phyloP scores from a whole-genome alignment of 371 early-diverging fungal genomes.

The Actinomortierella wolfii region DNA sequence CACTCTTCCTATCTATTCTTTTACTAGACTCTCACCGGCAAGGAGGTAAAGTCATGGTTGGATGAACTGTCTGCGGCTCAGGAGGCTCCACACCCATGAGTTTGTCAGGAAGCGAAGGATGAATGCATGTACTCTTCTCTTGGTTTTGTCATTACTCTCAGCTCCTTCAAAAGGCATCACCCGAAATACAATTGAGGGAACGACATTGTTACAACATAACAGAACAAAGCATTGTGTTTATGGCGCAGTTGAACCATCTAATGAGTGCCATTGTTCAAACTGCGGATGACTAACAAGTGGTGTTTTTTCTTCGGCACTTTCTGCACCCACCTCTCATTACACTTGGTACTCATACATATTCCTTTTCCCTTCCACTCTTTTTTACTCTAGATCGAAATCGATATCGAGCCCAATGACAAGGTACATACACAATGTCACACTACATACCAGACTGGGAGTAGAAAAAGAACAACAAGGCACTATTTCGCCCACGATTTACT shows the following conservation, averaged over 20 bases:
- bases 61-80: slow-evolving; percentile 1
- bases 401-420: slow-evolving; percentile 86
- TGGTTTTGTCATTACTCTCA: no score
- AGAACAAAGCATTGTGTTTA: background rate
- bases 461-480: slow-evolving; percentile 1
- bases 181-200: background rate
- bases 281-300: background rate
- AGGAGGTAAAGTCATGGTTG: slow-evolving; percentile 69
- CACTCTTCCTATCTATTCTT: background rate
- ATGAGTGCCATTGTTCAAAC: background rate
- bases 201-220: background rate
- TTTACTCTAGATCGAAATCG: slow-evolving; percentile 82
- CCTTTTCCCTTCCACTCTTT: slow-evolving; percentile 1
- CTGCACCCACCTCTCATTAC: background rate
- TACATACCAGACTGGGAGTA: background rate
- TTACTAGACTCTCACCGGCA: slow-evolving; percentile 90
- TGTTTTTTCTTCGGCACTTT: background rate
- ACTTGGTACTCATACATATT: background rate
- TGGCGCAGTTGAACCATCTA: slow-evolving; percentile 30
- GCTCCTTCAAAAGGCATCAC: background rate
- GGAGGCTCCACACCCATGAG: slow-evolving; percentile 3
- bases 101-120: slow-evolving; percentile 4
- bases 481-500: background rate
- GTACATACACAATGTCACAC: slow-evolving; percentile 33
- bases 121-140: background rate